Percentiles rank a stretch among this genome's conserved stretches.
Evolutionary conservation across 2,329 filamentous ascomycete species (phyloP).

Genomic region (Penicillium sp.): DNA sequence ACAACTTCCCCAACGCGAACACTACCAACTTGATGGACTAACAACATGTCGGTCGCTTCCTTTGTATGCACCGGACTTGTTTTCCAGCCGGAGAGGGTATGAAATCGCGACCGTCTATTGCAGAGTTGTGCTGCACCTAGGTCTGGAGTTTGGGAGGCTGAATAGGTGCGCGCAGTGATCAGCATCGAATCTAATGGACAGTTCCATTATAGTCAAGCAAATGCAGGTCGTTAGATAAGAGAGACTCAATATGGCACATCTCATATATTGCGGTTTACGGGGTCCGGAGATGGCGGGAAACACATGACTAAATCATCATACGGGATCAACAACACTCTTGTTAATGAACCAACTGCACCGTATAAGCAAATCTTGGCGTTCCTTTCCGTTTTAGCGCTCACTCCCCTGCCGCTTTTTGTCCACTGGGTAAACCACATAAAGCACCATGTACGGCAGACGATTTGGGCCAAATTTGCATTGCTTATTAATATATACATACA

Average conservation of each 20-base stretch:
- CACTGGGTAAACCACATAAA: too few species aligned
- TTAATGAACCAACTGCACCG: not conserved
- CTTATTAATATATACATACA: too few species aligned
- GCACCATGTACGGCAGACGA: too few species aligned
- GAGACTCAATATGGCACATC: not conserved
- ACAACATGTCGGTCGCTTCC: slow-evolving; percentile 63
- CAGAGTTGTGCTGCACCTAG: slow-evolving; percentile 22
- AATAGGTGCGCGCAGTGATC: slow-evolving; percentile 44
- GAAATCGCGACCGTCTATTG: slow-evolving; percentile 28
- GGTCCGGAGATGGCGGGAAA: slow-evolving; percentile 3
- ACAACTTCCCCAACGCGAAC: slow-evolving; percentile 94
- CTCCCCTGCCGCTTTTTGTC: too few species aligned
- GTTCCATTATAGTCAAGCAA: slow-evolving; percentile 21
- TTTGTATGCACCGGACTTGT: slow-evolving; percentile 21
- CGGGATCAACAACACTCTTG: not conserved
- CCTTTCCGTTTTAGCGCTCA: too few species aligned
- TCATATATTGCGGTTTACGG: not conserved
- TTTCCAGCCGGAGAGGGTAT: slow-evolving; percentile 38
- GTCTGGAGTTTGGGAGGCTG: slow-evolving; percentile 40
- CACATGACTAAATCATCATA: slow-evolving; percentile 2
- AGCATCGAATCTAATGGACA: slow-evolving; percentile 37
- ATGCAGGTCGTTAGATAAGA: not conserved
- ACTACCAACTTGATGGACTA: slow-evolving; percentile 85
- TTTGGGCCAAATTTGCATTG: too few species aligned
- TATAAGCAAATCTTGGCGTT: too few species aligned